Evolutionary conservation across 768 basidiomycete species (phyloP).

Genomic region (Russula sp.): DNA sequence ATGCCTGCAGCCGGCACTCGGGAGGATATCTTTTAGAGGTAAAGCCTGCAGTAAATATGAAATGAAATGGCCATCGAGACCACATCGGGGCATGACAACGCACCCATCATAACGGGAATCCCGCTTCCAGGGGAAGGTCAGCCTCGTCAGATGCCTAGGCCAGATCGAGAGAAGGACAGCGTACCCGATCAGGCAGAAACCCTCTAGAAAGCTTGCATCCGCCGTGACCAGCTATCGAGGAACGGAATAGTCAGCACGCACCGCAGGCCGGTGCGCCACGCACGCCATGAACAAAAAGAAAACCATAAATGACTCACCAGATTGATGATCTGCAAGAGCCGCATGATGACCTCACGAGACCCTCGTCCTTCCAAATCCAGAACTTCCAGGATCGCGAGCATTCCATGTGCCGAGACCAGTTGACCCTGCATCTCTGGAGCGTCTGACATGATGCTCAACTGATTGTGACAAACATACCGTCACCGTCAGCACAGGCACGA

Average conservation of each 20-base stretch:
- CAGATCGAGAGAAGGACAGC: slow-evolving; percentile 19
- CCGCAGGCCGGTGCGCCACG: background rate
- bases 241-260: background rate
- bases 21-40: slow-evolving; percentile 91
- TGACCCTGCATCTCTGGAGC: slow-evolving; percentile 82
- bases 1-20: slow-evolving; percentile 92
- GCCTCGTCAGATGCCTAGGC: background rate
- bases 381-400: slow-evolving; percentile 91
- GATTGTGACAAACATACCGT: background rate
- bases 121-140: slow-evolving; percentile 43
- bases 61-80: slow-evolving; percentile 2
- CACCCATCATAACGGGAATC: slow-evolving; percentile 93
- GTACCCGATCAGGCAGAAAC: slow-evolving; percentile 87
- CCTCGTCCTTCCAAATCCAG: slow-evolving; percentile 83
- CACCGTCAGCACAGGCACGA: background rate
- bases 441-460: slow-evolving; percentile 73
- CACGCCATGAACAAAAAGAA: background rate
- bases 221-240: slow-evolving; percentile 38
- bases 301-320: slow-evolving; percentile 42
- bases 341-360: slow-evolving; percentile 78
- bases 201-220: slow-evolving; percentile 84
- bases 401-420: slow-evolving; percentile 87
- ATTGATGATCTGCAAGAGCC: slow-evolving; percentile 84
- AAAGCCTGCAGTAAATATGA: slow-evolving; percentile 56
- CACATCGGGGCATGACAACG: slow-evolving; percentile 23